These are phyloP conservation scores for Helicocarpus griseus DNA, from an alignment of 2,329 filamentous ascomycete genomes.

Conservation along the genomic window DNA sequence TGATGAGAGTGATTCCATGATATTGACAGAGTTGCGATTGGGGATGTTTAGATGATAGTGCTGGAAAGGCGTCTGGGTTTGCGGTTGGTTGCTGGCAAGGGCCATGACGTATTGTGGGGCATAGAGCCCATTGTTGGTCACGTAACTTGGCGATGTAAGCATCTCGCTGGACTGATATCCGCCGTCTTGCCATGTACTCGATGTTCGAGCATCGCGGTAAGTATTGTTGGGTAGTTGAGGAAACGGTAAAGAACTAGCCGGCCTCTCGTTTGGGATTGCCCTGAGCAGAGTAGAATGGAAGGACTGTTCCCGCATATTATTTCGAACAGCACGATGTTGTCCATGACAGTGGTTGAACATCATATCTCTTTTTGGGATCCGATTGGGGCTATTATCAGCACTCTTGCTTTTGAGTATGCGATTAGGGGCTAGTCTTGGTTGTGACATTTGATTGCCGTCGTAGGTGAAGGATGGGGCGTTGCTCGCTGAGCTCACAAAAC, in stretches of 20 bases:
- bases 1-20: slow-evolving; percentile 1
- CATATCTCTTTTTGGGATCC: slow-evolving; percentile 35
- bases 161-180: not conserved
- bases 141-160: not conserved
- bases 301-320: not conserved
- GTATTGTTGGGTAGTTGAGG: not conserved
- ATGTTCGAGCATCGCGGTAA: not conserved
- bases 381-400: slow-evolving; percentile 57
- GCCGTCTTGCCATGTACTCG: not conserved
- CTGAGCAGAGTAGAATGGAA: slow-evolving; percentile 1
- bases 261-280: not conserved
- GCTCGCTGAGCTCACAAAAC: not conserved
- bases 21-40: not conserved
- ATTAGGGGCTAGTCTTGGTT: not conserved
- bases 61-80: not conserved
- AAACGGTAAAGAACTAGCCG: not conserved
- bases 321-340: not conserved
- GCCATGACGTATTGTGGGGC: not conserved
- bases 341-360: not conserved
- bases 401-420: slow-evolving; percentile 56
- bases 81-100: not conserved
- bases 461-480: not conserved
- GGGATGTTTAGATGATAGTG: not conserved
- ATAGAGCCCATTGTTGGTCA: not conserved
- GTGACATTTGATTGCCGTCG: not conserved